Percentiles rank a stretch among this genome's conserved stretches.
These are phyloP conservation scores for Petunia secreta DNA, from an alignment of 257 asterid genomes.

Conservation along the genomic window DNA sequence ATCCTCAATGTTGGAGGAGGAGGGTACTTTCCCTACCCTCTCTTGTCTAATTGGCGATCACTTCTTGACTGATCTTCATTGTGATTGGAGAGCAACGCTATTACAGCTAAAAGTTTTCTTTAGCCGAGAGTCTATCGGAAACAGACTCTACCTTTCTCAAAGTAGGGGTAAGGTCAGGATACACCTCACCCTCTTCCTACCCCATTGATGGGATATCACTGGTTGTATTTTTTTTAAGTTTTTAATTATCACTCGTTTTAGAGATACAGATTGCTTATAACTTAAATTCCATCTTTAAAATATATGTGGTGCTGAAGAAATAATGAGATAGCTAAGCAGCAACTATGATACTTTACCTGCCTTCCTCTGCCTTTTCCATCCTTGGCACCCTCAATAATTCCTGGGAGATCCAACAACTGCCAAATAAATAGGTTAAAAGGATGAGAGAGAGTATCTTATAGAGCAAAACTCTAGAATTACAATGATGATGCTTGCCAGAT, in stretches of 20 bases:
- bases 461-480: neutral
- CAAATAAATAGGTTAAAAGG: slow-evolving; percentile 26
- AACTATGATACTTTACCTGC: slow-evolving; percentile 60
- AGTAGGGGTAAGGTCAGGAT: no score
- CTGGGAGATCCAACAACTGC: slow-evolving; percentile 97
- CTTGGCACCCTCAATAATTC: slow-evolving; percentile 99
- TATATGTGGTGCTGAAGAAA: neutral
- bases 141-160: no score
- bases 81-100: neutral
- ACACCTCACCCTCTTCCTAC: no score
- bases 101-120: neutral
- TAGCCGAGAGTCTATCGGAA: no score
- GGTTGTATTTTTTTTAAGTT: neutral
- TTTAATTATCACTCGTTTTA: neutral
- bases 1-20: no score
- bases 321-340: slow-evolving; percentile 2
- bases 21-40: no score
- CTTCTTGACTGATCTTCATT: slow-evolving; percentile 1
- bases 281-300: neutral
- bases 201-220: no score
- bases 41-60: no score
- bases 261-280: slow-evolving; percentile 1
- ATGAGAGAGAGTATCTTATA: slow-evolving; percentile 3
- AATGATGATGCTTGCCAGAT: neutral
- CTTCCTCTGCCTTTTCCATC: slow-evolving; percentile 99